phyloP scores from a whole-genome alignment of 257 asterid genomes.

The Salvia splendens region DNA sequence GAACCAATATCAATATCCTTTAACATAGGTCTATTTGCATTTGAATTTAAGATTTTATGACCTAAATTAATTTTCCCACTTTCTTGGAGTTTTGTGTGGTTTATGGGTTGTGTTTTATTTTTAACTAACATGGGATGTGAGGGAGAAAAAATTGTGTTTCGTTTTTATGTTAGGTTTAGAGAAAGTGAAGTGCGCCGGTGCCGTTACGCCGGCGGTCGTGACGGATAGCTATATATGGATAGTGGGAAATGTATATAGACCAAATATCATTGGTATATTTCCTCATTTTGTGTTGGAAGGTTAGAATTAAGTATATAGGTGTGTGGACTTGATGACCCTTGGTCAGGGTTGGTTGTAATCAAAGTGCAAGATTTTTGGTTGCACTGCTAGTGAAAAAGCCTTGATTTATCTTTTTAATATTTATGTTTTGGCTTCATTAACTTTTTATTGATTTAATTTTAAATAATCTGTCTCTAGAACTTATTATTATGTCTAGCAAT shows the following conservation, averaged over 20 bases:
- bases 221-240: neutral
- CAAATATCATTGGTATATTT: constrained; percentile 32
- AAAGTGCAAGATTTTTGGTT: constrained; percentile 47
- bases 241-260: constrained; percentile 37
- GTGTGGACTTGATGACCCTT: constrained; percentile 22
- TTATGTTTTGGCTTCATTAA: neutral
- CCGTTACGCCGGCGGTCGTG: neutral
- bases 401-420: neutral
- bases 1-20: constrained; percentile 63
- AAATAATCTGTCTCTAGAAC: no score
- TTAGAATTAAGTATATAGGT: constrained; percentile 28
- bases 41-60: neutral
- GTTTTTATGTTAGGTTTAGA: no score
- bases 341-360: constrained; percentile 30
- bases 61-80: neutral
- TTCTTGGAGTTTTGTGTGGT: no score
- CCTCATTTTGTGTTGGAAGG: constrained; percentile 15
- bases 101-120: no score
- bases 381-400: constrained; percentile 33
- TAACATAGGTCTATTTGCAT: constrained; percentile 49
- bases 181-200: no score
- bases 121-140: no score
- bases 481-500: no score
- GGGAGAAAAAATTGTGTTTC: no score
- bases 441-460: no score